Percentiles rank a stretch among this genome's conserved stretches.
phyloP scores from a whole-genome alignment of 352 stramenopile species.

The Phytophthora litchii region DNA sequence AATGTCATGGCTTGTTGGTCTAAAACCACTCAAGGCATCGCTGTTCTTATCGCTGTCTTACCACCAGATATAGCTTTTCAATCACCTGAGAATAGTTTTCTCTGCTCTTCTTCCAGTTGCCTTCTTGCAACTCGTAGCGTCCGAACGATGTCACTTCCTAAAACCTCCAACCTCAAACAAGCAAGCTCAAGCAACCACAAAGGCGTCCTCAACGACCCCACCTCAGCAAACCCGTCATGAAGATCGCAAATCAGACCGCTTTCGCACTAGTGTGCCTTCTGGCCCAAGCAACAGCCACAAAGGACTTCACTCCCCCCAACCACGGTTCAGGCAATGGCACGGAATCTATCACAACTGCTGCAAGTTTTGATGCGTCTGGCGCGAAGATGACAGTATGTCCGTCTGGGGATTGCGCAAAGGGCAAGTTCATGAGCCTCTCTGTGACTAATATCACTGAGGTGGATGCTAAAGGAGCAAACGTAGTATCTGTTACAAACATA shows the following conservation, averaged over 20 bases:
- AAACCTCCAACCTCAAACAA: constrained; percentile 21
- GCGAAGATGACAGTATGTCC: constrained; percentile 53
- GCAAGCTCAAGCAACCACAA: constrained; percentile 9
- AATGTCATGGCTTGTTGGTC: too few relatives aligned
- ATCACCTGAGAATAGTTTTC: too few relatives aligned
- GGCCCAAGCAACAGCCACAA: constrained; percentile 4
- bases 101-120: too few relatives aligned
- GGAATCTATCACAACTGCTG: constrained; percentile 35
- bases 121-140: too few relatives aligned
- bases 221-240: constrained; percentile 13
- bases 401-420: constrained; percentile 69
- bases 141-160: constrained; percentile 1
- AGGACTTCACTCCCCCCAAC: constrained; percentile 7
- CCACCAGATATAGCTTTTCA: too few relatives aligned
- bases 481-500: constrained; percentile 29
- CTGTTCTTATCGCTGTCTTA: too few relatives aligned
- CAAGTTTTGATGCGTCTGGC: constrained; percentile 37
- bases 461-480: constrained; percentile 2
- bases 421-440: constrained; percentile 93
- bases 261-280: constrained; percentile 23
- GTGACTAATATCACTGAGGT: constrained; percentile 42
- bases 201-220: background rate
- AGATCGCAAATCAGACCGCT: constrained; percentile 20
- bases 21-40: too few relatives aligned
- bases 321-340: constrained; percentile 2